Base-by-base conservation (phyloP, 139 green algal genomes). In the Asterochloris sp. region DNA sequence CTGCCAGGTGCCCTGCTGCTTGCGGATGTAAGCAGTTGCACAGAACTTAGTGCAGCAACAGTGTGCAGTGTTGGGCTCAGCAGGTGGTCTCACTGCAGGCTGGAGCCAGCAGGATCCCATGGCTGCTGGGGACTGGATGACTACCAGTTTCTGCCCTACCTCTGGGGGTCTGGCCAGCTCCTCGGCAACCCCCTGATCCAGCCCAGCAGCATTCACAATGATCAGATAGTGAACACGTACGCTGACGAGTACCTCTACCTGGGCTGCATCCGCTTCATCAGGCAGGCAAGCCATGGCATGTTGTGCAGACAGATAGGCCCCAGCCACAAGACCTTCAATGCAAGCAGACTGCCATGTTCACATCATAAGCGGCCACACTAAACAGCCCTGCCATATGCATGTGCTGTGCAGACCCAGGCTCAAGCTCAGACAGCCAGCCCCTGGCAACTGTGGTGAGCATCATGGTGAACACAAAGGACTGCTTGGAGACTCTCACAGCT, bases 91-190 rank as follows among this genome's bases (percentile, higher is more conserved):
- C n/a, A 76, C 11, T 83, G 77, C 76, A 86, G 83, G 83, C 83
- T 99, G 74, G 97, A 99, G 89, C 97, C 97, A 4, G 97, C 97
- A 6, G 97, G 97, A 1, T 96, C 90, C 16, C 96, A 98, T 84
- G 97, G 97, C 27, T 95, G 98, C 71, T 99, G 97, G 97, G 97
- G 97, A 6, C 88, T 99, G 80, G 97, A 99, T 83, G 97, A 99
- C 88, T 99, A 99, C 91, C 93, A 98, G 71, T 98, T 99, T 86
- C 89, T 99, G 78, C 96, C 97, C 19, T 99, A 99, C 86, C 66
- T 98, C 0, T 98, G 93, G 89, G 96, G 96, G 19, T 88, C 91
- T 0, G 81, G 88, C 16, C 92, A 95, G 89, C 85, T 90, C 75
- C 67, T 74, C 11, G 74, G 81, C 26, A 94, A 99, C 86, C 87